A percentile compares a stretch with the other conserved stretches of the same genome.
phyloP scores from a whole-genome alignment of 2,329 filamentous ascomycete species.

The Dryadomyces quercus-mongolicae region DNA sequence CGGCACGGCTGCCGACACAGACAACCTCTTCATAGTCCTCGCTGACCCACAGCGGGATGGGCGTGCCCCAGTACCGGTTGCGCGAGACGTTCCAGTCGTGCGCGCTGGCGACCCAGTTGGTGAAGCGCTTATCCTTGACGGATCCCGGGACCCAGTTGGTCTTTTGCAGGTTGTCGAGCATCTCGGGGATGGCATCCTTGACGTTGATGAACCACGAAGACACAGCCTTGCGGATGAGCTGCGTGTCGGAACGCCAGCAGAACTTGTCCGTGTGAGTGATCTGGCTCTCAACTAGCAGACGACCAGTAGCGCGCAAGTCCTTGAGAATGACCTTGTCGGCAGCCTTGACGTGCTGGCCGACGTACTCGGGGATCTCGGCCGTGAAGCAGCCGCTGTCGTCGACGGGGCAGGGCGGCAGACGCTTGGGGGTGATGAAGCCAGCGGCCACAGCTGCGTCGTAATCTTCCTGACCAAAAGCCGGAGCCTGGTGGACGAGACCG shows the following conservation, averaged over 20 bases:
- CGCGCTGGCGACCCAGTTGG: conserved; percentile 82
- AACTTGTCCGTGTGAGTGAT: conserved; percentile 87
- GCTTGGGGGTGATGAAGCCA: conserved; percentile 65
- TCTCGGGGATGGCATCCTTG: conserved; percentile 67
- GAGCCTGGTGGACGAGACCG: conserved; percentile 87
- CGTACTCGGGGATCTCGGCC: conserved; percentile 64
- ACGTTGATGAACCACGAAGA: conserved; percentile 94
- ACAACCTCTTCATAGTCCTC: conserved; percentile 80
- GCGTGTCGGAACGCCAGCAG: conserved; percentile 91
- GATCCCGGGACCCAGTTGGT: conserved; percentile 87
- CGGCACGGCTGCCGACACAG: conserved; percentile 73
- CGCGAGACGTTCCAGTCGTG: conserved; percentile 92
- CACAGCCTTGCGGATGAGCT: conserved; percentile 83
- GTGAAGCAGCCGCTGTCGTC: conserved; percentile 66
- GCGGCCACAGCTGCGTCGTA: conserved; percentile 69
- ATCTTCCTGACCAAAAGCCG: conserved; percentile 93
- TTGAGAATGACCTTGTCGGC: conserved; percentile 93
- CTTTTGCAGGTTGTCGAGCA: conserved; percentile 80
- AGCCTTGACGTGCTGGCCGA: conserved; percentile 77
- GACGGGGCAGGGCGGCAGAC: conserved; percentile 82
- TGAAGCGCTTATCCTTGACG: conserved; percentile 85
- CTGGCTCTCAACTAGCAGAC: conserved; percentile 74
- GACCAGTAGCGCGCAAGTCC: conserved; percentile 63
- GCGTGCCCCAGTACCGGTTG: conserved; percentile 87
- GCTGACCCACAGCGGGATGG: conserved; percentile 54